A percentile compares a stretch with the other conserved stretches of the same genome.
Conservation (phyloP, 163 green algal species). For the Scenedesmus sp. region DNA sequence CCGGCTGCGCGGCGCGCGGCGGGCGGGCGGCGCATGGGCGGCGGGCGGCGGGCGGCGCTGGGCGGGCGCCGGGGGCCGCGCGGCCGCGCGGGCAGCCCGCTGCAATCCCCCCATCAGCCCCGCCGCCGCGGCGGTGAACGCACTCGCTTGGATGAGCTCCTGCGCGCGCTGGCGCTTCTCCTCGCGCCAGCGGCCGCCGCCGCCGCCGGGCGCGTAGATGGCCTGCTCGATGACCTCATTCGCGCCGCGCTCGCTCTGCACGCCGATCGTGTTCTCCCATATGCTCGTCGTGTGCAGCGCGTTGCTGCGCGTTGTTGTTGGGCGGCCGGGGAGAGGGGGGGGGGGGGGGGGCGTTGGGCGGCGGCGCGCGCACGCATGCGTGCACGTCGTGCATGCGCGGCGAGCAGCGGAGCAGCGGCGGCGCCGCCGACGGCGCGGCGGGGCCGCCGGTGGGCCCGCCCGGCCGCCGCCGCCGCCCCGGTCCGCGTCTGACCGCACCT, state of each 20-base stretch:
- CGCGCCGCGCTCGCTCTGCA: conserved; percentile 61
- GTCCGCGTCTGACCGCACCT: conserved; percentile 52
- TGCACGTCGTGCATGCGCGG: too few species aligned
- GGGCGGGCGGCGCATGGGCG: background rate
- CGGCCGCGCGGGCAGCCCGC: background rate
- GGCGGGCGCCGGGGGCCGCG: too few species aligned
- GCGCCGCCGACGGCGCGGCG: too few species aligned
- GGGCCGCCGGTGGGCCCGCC: background rate
- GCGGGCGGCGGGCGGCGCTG: too few species aligned
- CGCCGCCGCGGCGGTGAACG: background rate
- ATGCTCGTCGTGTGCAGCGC: conserved; percentile 77
- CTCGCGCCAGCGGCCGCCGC: conserved; percentile 53
- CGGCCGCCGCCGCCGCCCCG: background rate
- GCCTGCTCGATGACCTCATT: conserved; percentile 74
- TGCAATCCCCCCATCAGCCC: background rate
- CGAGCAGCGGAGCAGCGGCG: too few species aligned
- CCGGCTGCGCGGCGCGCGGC: conserved; percentile 54
- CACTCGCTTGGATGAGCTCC: conserved; percentile 50
- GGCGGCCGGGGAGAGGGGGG: too few species aligned
- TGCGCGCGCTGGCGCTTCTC: conserved; percentile 66
- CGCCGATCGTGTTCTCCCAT: conserved; percentile 81
- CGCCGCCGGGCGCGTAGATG: conserved; percentile 70
- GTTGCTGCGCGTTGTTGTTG: conserved; percentile 64
- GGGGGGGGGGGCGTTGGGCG: too few species aligned
- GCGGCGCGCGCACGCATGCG: too few species aligned